Evolutionary conservation across 2,329 filamentous ascomycete genomes (phyloP).

Genomic region (Bipolaris zeicola): DNA sequence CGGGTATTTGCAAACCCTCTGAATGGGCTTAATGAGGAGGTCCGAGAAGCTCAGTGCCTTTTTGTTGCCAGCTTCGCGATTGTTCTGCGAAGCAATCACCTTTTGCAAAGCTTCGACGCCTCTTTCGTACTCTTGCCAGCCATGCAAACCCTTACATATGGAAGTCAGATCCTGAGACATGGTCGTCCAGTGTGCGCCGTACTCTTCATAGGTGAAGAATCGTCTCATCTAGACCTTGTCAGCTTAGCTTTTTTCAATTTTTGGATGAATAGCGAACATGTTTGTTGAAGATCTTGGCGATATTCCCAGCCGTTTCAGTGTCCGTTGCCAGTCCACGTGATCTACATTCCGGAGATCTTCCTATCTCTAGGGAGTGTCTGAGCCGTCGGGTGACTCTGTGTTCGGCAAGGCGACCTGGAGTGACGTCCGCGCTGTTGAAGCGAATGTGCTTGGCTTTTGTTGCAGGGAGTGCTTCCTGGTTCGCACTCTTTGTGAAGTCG

Average conservation of each 20-base stretch:
- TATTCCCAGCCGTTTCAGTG: conserved; percentile 59
- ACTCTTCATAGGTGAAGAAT: conserved; percentile 90
- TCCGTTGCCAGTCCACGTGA: conserved; percentile 53
- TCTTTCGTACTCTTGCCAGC: conserved; percentile 81
- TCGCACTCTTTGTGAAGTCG: conserved; percentile 49
- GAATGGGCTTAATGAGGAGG: conserved; percentile 93
- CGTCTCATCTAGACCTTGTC: conserved; percentile 67
- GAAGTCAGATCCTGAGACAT: conserved; percentile 78
- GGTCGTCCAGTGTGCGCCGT: conserved; percentile 85
- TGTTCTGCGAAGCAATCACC: conserved; percentile 72
- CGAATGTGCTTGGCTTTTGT: conserved; percentile 53
- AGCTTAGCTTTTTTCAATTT: conserved; percentile 8
- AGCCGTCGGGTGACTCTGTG: conserved; percentile 43
- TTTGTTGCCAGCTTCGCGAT: conserved; percentile 65
- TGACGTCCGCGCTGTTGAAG: conserved; percentile 56
- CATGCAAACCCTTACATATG: conserved; percentile 68
- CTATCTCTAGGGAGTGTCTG: conserved; percentile 55
- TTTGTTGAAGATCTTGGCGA: conserved; percentile 60
- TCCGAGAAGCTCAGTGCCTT: conserved; percentile 84
- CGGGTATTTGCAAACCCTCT: conserved; percentile 89
- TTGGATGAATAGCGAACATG: conserved; percentile 49
- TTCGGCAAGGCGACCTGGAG: conserved; percentile 47
- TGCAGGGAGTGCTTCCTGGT: conserved; percentile 40
- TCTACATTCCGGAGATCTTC: conserved; percentile 48
- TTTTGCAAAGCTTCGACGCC: conserved; percentile 84